Conservation (phyloP, 257 asterid species). For the Lavandula angustifolia region DNA sequence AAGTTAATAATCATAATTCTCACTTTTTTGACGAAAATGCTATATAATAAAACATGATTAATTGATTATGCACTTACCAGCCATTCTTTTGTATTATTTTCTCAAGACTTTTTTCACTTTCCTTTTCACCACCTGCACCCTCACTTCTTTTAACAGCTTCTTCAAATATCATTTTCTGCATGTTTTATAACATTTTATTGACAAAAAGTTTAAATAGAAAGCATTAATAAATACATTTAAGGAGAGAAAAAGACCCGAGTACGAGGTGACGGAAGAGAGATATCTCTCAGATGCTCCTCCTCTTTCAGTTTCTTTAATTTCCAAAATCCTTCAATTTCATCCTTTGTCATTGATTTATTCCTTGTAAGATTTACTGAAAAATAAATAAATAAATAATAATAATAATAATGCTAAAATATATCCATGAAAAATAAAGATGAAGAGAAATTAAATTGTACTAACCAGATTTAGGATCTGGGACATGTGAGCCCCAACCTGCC, state of each 20-base stretch:
- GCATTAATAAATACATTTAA: not conserved
- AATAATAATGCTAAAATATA: not conserved
- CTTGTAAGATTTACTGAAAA: slow-evolving; percentile 47
- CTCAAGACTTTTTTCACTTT: slow-evolving; percentile 43
- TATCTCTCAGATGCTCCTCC: slow-evolving; percentile 65
- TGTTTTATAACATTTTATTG: not conserved
- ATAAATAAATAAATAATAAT: not conserved
- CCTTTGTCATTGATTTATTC: slow-evolving; percentile 72
- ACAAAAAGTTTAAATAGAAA: too few relatives aligned
- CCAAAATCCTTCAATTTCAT: slow-evolving; percentile 72
- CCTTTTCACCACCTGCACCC: slow-evolving; percentile 19
- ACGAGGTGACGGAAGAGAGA: slow-evolving; percentile 63
- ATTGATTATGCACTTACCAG: slow-evolving; percentile 46
- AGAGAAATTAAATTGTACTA: slow-evolving; percentile 7
- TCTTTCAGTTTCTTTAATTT: slow-evolving; percentile 61
- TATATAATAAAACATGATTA: too few relatives aligned
- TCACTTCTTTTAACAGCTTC: slow-evolving; percentile 28
- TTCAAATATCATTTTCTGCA: slow-evolving; percentile 43
- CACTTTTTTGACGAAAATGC: too few relatives aligned
- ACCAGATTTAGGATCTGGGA: slow-evolving; percentile 60
- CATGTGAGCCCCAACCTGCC: slow-evolving; percentile 85
- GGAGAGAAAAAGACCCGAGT: slow-evolving; percentile 34
- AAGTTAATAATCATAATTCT: not conserved
- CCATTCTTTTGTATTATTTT: slow-evolving; percentile 58
- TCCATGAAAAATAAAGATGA: not conserved